phyloP scores from a whole-genome alignment of 495 filamentous ascomycete genomes.

The Hyaloscypha hepaticicola region DNA sequence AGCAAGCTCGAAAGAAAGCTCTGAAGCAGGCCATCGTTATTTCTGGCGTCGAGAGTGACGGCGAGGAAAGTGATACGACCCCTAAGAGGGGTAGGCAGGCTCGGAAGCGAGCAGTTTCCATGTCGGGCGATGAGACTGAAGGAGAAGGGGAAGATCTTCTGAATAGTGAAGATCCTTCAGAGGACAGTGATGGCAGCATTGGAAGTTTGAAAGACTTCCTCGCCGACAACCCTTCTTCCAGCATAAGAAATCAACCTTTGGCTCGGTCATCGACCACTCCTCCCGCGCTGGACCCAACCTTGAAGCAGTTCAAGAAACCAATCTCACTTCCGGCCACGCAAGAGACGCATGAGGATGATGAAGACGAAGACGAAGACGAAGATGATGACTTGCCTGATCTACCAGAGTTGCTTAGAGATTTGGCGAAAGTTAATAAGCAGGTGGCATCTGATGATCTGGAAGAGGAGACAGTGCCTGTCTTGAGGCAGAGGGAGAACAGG shows the following conservation, averaged over 20 bases:
- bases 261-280: constrained; percentile 20
- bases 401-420: not conserved
- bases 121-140: constrained; percentile 20
- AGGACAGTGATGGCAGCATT: constrained; percentile 22
- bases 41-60: constrained; percentile 27
- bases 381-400: constrained; percentile 18
- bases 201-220: constrained; percentile 29
- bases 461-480: constrained; percentile 8
- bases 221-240: constrained; percentile 5
- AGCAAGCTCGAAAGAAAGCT: constrained; percentile 15
- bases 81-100: constrained; percentile 1
- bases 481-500: constrained; percentile 26
- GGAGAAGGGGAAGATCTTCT: constrained; percentile 24
- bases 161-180: constrained; percentile 24
- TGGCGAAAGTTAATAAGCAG: not conserved
- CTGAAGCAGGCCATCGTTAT: not conserved
- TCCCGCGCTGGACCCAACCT: not conserved
- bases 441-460: not conserved
- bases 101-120: constrained; percentile 17
- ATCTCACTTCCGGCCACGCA: constrained; percentile 2
- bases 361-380: not conserved
- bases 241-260: not conserved
- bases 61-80: constrained; percentile 23
- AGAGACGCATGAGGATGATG: not conserved
- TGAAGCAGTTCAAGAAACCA: not conserved